phyloP scores from a whole-genome alignment of 805 yeast genomes.

The Candida incommunis region DNA sequence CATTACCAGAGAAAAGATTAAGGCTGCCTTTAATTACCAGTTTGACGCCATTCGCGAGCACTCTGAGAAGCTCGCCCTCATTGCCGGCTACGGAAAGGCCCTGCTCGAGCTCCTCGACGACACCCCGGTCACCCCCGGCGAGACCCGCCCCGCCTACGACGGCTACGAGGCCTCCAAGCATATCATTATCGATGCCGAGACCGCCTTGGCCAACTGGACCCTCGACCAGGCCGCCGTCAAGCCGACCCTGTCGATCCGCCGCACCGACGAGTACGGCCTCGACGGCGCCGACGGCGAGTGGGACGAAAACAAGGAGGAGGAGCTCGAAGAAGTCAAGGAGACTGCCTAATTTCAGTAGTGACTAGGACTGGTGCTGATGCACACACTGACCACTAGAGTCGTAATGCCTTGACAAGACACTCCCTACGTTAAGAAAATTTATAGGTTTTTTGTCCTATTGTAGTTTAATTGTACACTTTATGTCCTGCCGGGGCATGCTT shows the following conservation, averaged over 20 bases:
- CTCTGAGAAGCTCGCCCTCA: slow-evolving; percentile 89
- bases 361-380: too few species aligned
- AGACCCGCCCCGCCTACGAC: slow-evolving; percentile 94
- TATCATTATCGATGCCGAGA: slow-evolving; percentile 93
- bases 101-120: slow-evolving; percentile 90
- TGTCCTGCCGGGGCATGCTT: too few species aligned
- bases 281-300: slow-evolving; percentile 25
- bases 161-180: slow-evolving; percentile 98
- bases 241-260: slow-evolving; percentile 81
- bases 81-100: slow-evolving; percentile 98
- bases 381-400: too few species aligned
- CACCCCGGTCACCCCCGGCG: slow-evolving; percentile 97
- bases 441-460: too few species aligned
- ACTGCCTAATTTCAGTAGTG: background rate
- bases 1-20: slow-evolving; percentile 94
- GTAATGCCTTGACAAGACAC: too few species aligned
- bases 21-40: slow-evolving; percentile 94
- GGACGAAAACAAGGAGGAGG: slow-evolving; percentile 24
- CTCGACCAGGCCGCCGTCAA: slow-evolving; percentile 88
- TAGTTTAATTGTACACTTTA: too few species aligned
- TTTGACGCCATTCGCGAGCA: slow-evolving; percentile 91
- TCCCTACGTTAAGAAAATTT: too few species aligned
- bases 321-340: slow-evolving; percentile 2
- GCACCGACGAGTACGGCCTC: slow-evolving; percentile 32
- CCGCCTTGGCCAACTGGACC: slow-evolving; percentile 93